Evolutionary conservation across 2,329 filamentous ascomycete species (phyloP).

Genomic region (Cytospora mali): DNA sequence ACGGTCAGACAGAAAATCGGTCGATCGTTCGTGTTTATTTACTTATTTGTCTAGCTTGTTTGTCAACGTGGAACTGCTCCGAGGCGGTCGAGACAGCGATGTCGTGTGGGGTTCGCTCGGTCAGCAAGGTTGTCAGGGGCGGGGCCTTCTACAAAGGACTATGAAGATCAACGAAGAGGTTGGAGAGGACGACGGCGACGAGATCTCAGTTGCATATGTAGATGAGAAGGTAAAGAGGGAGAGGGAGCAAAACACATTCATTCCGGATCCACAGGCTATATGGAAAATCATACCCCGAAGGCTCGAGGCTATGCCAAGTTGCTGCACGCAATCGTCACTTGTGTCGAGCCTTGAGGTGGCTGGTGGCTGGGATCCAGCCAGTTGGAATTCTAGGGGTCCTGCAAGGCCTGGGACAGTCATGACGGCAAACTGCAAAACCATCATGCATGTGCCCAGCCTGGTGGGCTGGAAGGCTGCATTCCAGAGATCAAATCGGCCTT

Average conservation of each 20-base stretch:
- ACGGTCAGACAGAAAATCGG: too few relatives aligned
- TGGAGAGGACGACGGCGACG: background rate
- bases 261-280: slow-evolving; percentile 4
- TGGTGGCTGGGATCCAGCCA: slow-evolving; percentile 7
- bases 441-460: too few relatives aligned
- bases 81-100: slow-evolving; percentile 10
- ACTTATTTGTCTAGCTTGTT: background rate
- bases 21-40: slow-evolving; percentile 1
- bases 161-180: background rate
- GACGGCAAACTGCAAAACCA: background rate
- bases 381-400: slow-evolving; percentile 18
- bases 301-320: slow-evolving; percentile 14
- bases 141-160: background rate
- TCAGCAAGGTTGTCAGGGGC: background rate
- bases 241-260: background rate
- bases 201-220: background rate
- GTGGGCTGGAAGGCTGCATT: background rate
- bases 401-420: background rate
- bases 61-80: background rate
- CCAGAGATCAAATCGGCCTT: background rate
- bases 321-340: slow-evolving; percentile 16
- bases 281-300: slow-evolving; percentile 7
- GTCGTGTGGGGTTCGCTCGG: slow-evolving; percentile 17
- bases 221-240: background rate
- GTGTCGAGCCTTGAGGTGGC: slow-evolving; percentile 8